Evolutionary conservation across 2,329 filamentous ascomycete genomes (phyloP), one percentile per base, ranked within the genome.

Genomic region (Parastagonospora nodorum): DNA sequence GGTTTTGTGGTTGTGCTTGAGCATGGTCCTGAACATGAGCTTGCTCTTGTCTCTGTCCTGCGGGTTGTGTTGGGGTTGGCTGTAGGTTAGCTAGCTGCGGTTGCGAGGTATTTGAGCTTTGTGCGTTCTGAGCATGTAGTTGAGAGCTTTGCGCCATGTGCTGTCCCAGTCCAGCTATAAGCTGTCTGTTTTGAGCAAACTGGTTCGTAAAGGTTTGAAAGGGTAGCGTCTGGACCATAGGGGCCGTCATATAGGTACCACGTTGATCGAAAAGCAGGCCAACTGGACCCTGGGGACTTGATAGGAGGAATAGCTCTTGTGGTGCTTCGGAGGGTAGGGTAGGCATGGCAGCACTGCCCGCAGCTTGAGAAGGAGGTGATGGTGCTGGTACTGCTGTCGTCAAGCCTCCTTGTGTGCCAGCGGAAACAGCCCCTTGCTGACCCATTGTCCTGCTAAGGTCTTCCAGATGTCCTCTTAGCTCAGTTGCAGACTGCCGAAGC

Each of bases 261-360:
- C 61, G 59, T 38, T 72, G 68, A 28, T 74, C 66, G 44, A 71
- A 73, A 2, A 74, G 51, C 29, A 74, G 51, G 10, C 69, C 70
- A 12, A 73, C 68, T 0, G 71, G 69, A 7, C 72, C 72, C 36
- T 72, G 68, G 1, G 72, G 70, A 47, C 69, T 69, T 24, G 70
- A 72, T 0, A 74, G 61, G 8, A 74, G 58, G 44, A 73, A 74
- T 6, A 73, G 53, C 42, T 74, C 66, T 24, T 58, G 51, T 7
- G 63, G 64, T 7, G 59, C 50, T 28, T 58, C 50, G 28, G 66
- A 32, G 1, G 59, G 55, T 5, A 64, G 42, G 29, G 58, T 40
- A 8, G 45, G 58, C 3, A 48, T 10, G 8, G 39, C 30, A n/a
- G 33, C 42, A 15, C 51, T 45, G n/a, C 37, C 31, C 12, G 48